Evolutionary conservation across 768 basidiomycete species (phyloP).

Genomic region (Pilatotrama ljubarskyi): DNA sequence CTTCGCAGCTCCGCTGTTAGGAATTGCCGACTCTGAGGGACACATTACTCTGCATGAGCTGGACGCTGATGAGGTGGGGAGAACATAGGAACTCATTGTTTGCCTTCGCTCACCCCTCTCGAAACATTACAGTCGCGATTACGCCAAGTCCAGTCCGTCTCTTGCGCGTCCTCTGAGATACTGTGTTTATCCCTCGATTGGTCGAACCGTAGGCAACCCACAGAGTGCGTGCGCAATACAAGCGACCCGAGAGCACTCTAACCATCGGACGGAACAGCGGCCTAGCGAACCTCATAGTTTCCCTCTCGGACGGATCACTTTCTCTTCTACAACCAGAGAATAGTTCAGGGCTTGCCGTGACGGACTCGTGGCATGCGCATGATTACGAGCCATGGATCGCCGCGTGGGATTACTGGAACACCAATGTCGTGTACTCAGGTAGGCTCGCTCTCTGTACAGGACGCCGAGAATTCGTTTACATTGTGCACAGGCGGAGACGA

Average conservation of each 20-base stretch:
- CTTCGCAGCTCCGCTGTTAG: slow-evolving; percentile 51
- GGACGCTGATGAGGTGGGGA: slow-evolving; percentile 47
- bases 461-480: background rate
- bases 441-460: slow-evolving; percentile 1
- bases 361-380: slow-evolving; percentile 80
- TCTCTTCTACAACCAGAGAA: slow-evolving; percentile 58
- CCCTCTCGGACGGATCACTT: slow-evolving; percentile 78
- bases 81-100: background rate
- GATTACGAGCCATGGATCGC: slow-evolving; percentile 95
- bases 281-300: slow-evolving; percentile 67
- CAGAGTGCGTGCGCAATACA: slow-evolving; percentile 39
- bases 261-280: slow-evolving; percentile 36
- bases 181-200: slow-evolving; percentile 94
- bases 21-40: slow-evolving; percentile 85
- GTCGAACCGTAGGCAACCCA: slow-evolving; percentile 66
- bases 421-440: slow-evolving; percentile 84
- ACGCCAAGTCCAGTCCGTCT: slow-evolving; percentile 41
- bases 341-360: slow-evolving; percentile 44
- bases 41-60: slow-evolving; percentile 65
- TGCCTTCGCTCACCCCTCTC: background rate
- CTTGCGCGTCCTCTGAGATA: slow-evolving; percentile 51
- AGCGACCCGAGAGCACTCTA: background rate
- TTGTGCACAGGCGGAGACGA: slow-evolving; percentile 84
- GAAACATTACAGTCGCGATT: slow-evolving; percentile 27
- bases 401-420: slow-evolving; percentile 87